Conservation (phyloP, 2,329 filamentous ascomycete species). For the Aquanectria penicillioides region DNA sequence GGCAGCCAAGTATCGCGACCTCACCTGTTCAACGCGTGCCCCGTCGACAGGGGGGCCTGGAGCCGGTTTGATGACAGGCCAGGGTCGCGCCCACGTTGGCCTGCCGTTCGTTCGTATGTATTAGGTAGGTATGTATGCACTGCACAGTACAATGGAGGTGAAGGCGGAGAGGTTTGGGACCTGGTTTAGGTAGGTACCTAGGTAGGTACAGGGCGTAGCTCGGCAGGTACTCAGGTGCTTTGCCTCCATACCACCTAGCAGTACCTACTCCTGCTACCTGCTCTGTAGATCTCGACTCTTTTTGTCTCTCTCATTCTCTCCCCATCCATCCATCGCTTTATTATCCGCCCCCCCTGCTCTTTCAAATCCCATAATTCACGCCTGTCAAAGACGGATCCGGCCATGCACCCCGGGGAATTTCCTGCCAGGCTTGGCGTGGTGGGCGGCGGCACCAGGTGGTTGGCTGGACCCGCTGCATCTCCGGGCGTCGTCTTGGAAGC, state of each 20-base stretch:
- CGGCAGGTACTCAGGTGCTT: too few relatives aligned
- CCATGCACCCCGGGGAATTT: slow-evolving; percentile 21
- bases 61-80: slow-evolving; percentile 17
- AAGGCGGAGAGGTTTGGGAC: too few relatives aligned
- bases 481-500: slow-evolving; percentile 11
- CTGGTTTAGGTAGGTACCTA: too few relatives aligned
- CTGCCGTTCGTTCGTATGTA: not conserved
- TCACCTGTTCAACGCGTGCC: not conserved
- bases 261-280: not conserved
- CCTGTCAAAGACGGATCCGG: not conserved
- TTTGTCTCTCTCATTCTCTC: too few relatives aligned
- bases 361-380: not conserved
- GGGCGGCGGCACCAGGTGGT: not conserved
- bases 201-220: too few relatives aligned
- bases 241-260: not conserved
- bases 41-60: slow-evolving; percentile 8
- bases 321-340: too few relatives aligned
- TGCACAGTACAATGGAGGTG: too few relatives aligned
- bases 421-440: slow-evolving; percentile 8
- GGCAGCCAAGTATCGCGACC: slow-evolving; percentile 7
- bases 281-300: slow-evolving; percentile 5
- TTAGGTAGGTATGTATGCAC: too few relatives aligned
- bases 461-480: slow-evolving; percentile 15
- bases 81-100: too few relatives aligned
- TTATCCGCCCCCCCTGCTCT: not conserved